phyloP scores from a whole-genome alignment of 1,284 basidiomycete species.

The Ceratobasidium sp. region DNA sequence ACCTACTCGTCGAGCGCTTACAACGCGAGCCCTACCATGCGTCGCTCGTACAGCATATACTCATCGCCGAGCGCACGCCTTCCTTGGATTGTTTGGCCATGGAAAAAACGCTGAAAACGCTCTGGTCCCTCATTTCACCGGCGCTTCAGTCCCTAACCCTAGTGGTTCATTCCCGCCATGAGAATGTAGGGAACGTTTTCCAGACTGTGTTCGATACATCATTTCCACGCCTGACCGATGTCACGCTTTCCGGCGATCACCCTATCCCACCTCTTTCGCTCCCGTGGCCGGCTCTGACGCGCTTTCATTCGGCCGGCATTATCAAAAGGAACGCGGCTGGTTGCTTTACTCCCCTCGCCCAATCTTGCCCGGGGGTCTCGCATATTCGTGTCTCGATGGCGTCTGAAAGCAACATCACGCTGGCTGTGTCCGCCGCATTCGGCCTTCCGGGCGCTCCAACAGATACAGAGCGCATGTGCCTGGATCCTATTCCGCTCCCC shows the following conservation, averaged over 20 bases:
- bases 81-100: conserved; percentile 11
- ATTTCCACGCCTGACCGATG: conserved; percentile 23
- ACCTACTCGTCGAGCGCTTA: conserved; percentile 6
- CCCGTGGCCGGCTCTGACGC: conserved; percentile 6
- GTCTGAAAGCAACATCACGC: conserved; percentile 29
- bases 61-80: neutral
- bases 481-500: conserved; percentile 8
- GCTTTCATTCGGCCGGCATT: conserved; percentile 26
- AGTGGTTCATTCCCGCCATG: neutral
- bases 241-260: conserved; percentile 29
- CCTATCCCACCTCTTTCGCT: conserved; percentile 8
- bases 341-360: conserved; percentile 27
- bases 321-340: conserved; percentile 22
- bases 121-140: conserved; percentile 14
- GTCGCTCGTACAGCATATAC: conserved; percentile 28
- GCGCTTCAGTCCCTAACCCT: conserved; percentile 9
- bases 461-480: conserved; percentile 25
- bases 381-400: conserved; percentile 37
- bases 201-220: conserved; percentile 32
- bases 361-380: conserved; percentile 12
- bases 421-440: conserved; percentile 28
- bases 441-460: conserved; percentile 16
- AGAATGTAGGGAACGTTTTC: neutral
- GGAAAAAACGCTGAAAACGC: conserved; percentile 10
- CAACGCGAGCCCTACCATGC: conserved; percentile 9